phyloP scores from a whole-genome alignment of 2,329 filamentous ascomycete genomes.

The Beauveria brongniartii region DNA sequence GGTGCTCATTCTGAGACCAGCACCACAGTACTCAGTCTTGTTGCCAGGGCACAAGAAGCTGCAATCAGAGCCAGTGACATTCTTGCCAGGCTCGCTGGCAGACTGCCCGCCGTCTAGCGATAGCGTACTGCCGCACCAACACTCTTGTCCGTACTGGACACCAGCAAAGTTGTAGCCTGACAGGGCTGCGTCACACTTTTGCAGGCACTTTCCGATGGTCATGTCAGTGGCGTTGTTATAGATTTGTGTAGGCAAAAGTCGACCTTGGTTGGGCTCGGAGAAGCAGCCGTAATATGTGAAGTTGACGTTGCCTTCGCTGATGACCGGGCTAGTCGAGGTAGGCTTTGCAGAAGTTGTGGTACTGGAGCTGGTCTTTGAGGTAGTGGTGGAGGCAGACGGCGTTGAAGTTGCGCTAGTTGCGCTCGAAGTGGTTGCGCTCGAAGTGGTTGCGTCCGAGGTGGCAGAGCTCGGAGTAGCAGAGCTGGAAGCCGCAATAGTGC shows the following conservation, averaged over 20 bases:
- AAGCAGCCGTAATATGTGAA: conserved; percentile 31
- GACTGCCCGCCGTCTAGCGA: conserved; percentile 19
- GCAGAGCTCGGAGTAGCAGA: not conserved
- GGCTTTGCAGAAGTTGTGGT: conserved; percentile 14
- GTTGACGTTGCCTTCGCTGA: conserved; percentile 26
- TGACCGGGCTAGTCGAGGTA: conserved; percentile 19
- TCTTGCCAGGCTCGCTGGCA: conserved; percentile 19
- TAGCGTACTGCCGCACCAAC: conserved; percentile 28
- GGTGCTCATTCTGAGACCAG: conserved; percentile 22
- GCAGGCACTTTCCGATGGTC: conserved; percentile 26
- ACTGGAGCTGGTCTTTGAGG: not conserved
- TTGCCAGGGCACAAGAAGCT: conserved; percentile 28
- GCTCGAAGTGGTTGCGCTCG: not conserved
- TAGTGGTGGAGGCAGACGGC: not conserved
- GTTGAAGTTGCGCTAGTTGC: not conserved
- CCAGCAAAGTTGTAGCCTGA: conserved; percentile 26
- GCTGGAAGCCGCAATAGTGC: too few relatives aligned
- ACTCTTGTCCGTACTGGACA: conserved; percentile 30
- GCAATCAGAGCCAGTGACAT: conserved; percentile 24
- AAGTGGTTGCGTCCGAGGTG: not conserved
- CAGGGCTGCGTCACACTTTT: conserved; percentile 19
- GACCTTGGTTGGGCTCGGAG: conserved; percentile 24
- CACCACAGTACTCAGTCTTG: conserved; percentile 23
- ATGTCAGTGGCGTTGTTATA: conserved; percentile 24
- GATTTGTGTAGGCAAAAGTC: conserved; percentile 23